Base-by-base conservation (phyloP, 495 filamentous ascomycete genomes). In the Oleoguttula mirabilis region DNA sequence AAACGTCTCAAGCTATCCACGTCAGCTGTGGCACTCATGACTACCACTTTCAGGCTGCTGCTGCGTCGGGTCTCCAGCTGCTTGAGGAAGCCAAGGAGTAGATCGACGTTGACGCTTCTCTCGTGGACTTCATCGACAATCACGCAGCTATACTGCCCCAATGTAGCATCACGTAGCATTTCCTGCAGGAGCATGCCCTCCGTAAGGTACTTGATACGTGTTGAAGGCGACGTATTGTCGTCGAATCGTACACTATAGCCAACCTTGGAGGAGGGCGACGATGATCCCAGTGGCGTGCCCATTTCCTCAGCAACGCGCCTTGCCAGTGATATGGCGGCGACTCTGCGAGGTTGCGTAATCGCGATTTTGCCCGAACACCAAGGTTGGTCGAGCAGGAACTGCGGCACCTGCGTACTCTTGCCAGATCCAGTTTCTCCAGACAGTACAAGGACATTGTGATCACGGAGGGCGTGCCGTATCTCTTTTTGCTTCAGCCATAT, bases 121-220 rank as follows among this genome's bases (percentile, higher is more conserved):
- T 99, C 92, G 63, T 99, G 92, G 2, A 96, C 86, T 56, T 99
- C 92, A 64, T 99, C 92, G 8, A 99, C 83, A 36, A 96, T 70
- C 2, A 99, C 71, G 1, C 80, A 84, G 48, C 84, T 88, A 57
- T 99, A 99, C 53, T 81, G 74, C 21, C 68, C 73, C 50, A 99
- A 64, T 59, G 75, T 67, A 2, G 88, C 85, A 59, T 96, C 92
- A 40, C 79, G 71, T 32, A 96, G 61, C 66, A 96, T 79, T 59
- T 99, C 92, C 61, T 95, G 88, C 11, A 99, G 67, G 33, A 99
- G 66, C 82, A 94, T 96, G 40, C 92, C 92, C 60, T 99, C 92
- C 0, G 92, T 99, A 48, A 99, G 65, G 54, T 82, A 99, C 57
- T 96, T 96, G 58, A 99, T 80, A 45, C 68, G 72, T 1, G 84